Conservation (phyloP, 805 yeast species). For the Kurtzmaniella fragi region DNA sequence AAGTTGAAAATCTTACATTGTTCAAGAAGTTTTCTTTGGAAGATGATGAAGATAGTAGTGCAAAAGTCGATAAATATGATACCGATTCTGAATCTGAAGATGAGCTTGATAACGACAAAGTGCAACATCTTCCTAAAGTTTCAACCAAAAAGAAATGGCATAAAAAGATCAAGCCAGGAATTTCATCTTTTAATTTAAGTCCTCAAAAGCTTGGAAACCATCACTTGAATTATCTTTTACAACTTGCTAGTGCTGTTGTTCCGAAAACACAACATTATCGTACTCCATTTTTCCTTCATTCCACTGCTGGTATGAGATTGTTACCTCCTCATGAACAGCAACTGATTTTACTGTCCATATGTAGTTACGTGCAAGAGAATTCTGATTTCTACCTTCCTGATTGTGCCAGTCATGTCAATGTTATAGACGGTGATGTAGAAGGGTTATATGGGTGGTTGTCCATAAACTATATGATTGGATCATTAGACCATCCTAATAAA, state of each 20-base stretch:
- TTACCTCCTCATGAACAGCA: constrained; percentile 49
- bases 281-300: constrained; percentile 65
- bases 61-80: constrained; percentile 1
- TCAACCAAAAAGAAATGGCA: constrained; percentile 41
- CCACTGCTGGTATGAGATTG: constrained; percentile 66
- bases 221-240: constrained; percentile 46
- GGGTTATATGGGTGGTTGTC: constrained; percentile 68
- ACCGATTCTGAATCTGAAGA: constrained; percentile 2
- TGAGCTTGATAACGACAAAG: constrained; percentile 1
- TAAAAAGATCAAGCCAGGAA: constrained; percentile 52
- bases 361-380: constrained; percentile 42
- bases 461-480: constrained; percentile 49
- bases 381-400: constrained; percentile 56
- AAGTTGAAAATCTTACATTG: constrained; percentile 5
- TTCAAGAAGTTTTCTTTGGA: constrained; percentile 6
- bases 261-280: constrained; percentile 57
- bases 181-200: constrained; percentile 43
- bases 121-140: constrained; percentile 24
- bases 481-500: constrained; percentile 31
- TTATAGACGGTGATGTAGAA: constrained; percentile 61
- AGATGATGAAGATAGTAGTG: constrained; percentile 6
- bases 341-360: constrained; percentile 41
- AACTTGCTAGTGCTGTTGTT: constrained; percentile 44
- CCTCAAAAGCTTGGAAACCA: constrained; percentile 49
- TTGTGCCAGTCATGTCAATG: constrained; percentile 53